Conservation (phyloP, 169 alveolate species). For the Theileria equi region DNA sequence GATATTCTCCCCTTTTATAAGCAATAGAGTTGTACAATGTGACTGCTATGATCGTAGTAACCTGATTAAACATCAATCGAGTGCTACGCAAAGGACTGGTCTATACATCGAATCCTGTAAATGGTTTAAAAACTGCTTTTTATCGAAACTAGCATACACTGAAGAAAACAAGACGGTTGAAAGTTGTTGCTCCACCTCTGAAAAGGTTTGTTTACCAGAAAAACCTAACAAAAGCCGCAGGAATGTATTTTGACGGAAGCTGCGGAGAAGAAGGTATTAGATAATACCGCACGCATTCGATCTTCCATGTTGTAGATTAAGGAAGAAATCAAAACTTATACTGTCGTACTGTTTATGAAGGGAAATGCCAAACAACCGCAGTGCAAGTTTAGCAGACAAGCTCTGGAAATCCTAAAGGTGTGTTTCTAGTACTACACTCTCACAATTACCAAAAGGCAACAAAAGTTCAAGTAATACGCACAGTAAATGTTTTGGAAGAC, state of each 20-base stretch:
- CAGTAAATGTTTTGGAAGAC: constrained; percentile 83
- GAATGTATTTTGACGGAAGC: constrained; percentile 19
- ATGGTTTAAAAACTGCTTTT: too few relatives aligned
- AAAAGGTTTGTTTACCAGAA: constrained; percentile 12
- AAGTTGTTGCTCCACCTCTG: constrained; percentile 1
- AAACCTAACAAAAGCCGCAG: neutral
- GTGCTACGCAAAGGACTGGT: too few relatives aligned
- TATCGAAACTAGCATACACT: neutral
- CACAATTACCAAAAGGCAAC: constrained; percentile 17
- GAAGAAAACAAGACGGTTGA: neutral
- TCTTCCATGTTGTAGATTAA: constrained; percentile 18
- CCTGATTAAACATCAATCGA: too few relatives aligned
- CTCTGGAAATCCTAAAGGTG: constrained; percentile 73
- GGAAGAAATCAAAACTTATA: constrained; percentile 61
- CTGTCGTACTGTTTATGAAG: constrained; percentile 76
- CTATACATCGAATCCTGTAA: too few relatives aligned
- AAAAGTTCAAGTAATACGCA: constrained; percentile 68
- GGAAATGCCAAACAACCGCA: constrained; percentile 79
- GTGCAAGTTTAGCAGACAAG: constrained; percentile 76
- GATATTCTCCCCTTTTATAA: too few relatives aligned
- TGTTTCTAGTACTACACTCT: neutral
- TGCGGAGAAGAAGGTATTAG: constrained; percentile 33
- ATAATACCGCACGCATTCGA: neutral
- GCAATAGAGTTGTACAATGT: too few relatives aligned
- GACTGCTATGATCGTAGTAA: too few relatives aligned